Percentiles rank a stretch among this genome's conserved stretches.
Conservation (phyloP, 2,329 filamentous ascomycete species). For the Fusarium acutatum region DNA sequence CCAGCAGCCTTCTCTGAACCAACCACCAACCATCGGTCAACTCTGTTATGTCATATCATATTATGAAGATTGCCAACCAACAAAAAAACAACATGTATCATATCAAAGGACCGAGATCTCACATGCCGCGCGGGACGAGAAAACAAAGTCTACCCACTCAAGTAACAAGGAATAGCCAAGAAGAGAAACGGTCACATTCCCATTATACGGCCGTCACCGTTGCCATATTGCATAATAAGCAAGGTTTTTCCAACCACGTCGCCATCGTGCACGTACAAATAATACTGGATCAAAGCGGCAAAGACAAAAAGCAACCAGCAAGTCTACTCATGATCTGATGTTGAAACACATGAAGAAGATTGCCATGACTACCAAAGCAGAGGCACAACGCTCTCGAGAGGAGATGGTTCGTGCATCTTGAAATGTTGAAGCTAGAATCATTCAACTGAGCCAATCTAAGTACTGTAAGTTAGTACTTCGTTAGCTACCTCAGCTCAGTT, state of each 20-base stretch:
- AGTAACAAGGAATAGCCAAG: not conserved
- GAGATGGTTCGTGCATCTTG: not conserved
- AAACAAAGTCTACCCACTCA: not conserved
- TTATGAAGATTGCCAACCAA: not conserved
- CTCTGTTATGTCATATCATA: not conserved
- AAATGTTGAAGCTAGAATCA: not conserved
- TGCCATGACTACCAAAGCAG: not conserved
- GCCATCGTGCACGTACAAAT: not conserved
- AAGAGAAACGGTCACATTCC: not conserved
- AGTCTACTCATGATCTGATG: slow-evolving; percentile 3
- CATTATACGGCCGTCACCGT: not conserved
- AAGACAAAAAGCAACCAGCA: not conserved
- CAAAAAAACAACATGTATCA: not conserved
- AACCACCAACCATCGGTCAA: not conserved
- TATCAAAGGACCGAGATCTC: not conserved
- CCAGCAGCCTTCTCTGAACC: not conserved
- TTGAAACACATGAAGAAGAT: not conserved
- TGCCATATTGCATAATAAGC: not conserved
- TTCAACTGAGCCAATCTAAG: not conserved
- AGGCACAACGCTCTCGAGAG: not conserved
- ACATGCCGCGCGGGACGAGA: not conserved
- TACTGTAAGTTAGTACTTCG: not conserved
- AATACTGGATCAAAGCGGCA: not conserved
- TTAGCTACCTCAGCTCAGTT: not conserved
- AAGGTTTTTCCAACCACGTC: not conserved